These are phyloP conservation scores for Trebouxia sp. DNA, from an alignment of 139 green algal genomes.

Conservation along the genomic window DNA sequence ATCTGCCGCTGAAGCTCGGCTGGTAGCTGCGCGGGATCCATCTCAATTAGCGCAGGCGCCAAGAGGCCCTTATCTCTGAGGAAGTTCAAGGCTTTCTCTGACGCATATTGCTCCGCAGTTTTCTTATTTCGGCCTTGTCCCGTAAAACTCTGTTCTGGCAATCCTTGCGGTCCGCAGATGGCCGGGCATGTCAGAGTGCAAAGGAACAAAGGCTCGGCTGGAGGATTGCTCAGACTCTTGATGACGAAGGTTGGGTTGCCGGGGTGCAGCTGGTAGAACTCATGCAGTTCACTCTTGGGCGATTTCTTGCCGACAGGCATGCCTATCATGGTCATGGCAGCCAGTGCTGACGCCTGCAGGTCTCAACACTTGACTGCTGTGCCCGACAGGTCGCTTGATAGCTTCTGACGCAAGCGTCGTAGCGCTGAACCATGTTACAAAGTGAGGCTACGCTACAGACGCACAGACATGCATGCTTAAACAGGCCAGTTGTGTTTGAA, in stretches of 20 bases:
- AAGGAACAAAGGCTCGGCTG: neutral
- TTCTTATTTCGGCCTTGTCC: conserved; percentile 26
- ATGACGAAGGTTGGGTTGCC: neutral
- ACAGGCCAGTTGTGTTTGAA: too few species aligned
- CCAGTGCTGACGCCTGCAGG: too few species aligned
- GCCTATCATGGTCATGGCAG: conserved; percentile 4
- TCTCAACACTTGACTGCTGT: too few species aligned
- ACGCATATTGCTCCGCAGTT: conserved; percentile 11
- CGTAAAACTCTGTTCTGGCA: conserved; percentile 20
- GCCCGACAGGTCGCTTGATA: too few species aligned
- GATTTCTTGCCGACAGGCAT: conserved; percentile 9
- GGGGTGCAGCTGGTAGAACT: conserved; percentile 16
- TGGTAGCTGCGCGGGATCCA: neutral
- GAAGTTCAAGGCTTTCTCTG: neutral
- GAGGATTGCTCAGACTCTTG: neutral
- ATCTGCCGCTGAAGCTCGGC: neutral
- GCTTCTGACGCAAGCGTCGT: too few species aligned
- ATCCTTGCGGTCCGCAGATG: neutral
- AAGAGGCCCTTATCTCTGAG: neutral
- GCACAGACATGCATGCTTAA: too few species aligned
- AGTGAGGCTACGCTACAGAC: too few species aligned
- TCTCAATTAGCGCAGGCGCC: neutral
- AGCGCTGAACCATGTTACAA: too few species aligned
- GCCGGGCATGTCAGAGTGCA: conserved; percentile 1
- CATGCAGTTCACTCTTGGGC: conserved; percentile 6